These are phyloP conservation scores for Skeletonema potamos DNA, from an alignment of 108 stramenopile species.

Conservation along the genomic window DNA sequence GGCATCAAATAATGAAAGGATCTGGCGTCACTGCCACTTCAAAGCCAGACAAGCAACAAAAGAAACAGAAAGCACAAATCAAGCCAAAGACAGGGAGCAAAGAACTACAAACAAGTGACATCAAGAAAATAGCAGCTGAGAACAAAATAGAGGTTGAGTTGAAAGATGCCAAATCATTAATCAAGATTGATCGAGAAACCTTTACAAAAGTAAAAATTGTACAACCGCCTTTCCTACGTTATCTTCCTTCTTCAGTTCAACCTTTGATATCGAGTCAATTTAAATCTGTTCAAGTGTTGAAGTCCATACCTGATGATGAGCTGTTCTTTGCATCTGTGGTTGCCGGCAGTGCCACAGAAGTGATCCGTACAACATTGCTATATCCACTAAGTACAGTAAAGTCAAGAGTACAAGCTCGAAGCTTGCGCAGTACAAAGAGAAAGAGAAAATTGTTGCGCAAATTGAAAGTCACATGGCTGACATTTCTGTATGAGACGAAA, in stretches of 20 bases:
- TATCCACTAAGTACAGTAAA: conserved; percentile 82
- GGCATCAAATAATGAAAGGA: neutral
- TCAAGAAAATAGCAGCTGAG: conserved; percentile 34
- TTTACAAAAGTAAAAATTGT: conserved; percentile 30
- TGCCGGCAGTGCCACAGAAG: conserved; percentile 73
- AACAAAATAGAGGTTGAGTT: conserved; percentile 41
- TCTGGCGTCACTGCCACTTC: neutral
- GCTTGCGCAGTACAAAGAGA: conserved; percentile 17
- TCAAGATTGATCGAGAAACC: conserved; percentile 45
- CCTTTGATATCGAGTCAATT: conserved; percentile 32
- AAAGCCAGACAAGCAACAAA: neutral
- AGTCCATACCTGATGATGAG: conserved; percentile 68
- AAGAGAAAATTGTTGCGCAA: conserved; percentile 34
- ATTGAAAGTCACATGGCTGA: conserved; percentile 40
- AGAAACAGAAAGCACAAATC: neutral
- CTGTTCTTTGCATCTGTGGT: conserved; percentile 64
- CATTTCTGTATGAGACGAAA: conserved; percentile 46
- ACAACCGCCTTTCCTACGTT: conserved; percentile 35
- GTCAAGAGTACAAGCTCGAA: conserved; percentile 65
- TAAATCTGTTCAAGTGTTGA: conserved; percentile 49
- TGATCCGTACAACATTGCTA: conserved; percentile 61
- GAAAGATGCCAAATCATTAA: conserved; percentile 1
- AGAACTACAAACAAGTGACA: conserved; percentile 39
- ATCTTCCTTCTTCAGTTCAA: conserved; percentile 37
- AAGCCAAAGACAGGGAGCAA: neutral